These are phyloP conservation scores for Penicillium sp. DNA, from an alignment of 2,329 filamentous ascomycete species.

Conservation along the genomic window DNA sequence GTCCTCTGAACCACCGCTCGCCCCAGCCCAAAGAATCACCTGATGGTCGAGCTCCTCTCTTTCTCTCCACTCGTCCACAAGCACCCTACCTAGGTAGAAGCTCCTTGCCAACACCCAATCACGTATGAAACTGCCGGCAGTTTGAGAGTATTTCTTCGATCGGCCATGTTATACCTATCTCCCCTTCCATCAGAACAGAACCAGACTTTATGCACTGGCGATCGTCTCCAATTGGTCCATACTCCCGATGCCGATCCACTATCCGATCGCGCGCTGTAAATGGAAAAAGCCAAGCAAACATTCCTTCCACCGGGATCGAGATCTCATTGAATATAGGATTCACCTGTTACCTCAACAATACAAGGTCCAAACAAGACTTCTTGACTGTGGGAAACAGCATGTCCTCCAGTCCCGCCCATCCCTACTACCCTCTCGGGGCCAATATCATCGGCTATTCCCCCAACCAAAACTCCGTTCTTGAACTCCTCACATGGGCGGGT, in stretches of 20 bases:
- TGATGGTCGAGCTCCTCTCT: no score
- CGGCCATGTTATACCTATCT: no score
- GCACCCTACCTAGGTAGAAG: no score
- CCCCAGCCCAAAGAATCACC: no score
- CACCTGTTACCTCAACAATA: neutral
- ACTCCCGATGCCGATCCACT: constrained; percentile 6
- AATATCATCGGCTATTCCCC: constrained; percentile 58
- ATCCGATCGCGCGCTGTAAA: constrained; percentile 1
- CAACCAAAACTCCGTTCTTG: constrained; percentile 57
- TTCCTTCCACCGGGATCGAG: neutral
- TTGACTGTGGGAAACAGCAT: constrained; percentile 1
- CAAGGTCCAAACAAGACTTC: constrained; percentile 9
- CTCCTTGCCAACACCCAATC: no score
- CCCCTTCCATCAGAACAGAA: no score
- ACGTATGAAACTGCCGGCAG: no score
- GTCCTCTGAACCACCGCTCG: no score
- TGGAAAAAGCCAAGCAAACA: constrained; percentile 4
- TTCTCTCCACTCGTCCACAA: no score
- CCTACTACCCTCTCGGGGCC: constrained; percentile 65
- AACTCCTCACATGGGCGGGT: constrained; percentile 57
- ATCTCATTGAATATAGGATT: neutral
- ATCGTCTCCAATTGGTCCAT: constrained; percentile 10
- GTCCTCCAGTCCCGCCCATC: constrained; percentile 44
- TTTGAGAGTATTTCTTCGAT: no score
- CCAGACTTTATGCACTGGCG: no score